phyloP scores from a whole-genome alignment of 2,329 filamentous ascomycete species.

The Cercospora citrullina region DNA sequence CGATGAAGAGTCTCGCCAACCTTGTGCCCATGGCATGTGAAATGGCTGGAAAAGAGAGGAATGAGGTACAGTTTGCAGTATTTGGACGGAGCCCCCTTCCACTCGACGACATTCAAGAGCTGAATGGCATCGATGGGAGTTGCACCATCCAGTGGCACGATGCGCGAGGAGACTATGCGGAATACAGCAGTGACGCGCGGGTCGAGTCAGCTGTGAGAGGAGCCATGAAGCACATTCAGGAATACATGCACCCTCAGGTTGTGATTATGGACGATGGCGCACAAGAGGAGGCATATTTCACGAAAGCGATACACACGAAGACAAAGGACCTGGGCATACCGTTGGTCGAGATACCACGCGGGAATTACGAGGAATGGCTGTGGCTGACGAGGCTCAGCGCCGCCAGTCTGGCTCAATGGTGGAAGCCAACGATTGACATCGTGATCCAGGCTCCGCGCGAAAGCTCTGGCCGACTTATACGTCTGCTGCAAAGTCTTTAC shows the following conservation, averaged over 20 bases:
- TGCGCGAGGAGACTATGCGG: constrained; percentile 72
- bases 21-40: constrained; percentile 82
- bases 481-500: constrained; percentile 74
- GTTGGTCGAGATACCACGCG: constrained; percentile 71
- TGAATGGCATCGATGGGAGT: constrained; percentile 74
- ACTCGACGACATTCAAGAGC: constrained; percentile 65
- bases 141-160: constrained; percentile 69
- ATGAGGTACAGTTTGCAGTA: constrained; percentile 77
- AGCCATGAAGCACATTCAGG: constrained; percentile 69
- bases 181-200: constrained; percentile 67
- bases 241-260: constrained; percentile 74
- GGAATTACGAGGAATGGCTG: constrained; percentile 61
- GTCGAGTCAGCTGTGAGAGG: constrained; percentile 64
- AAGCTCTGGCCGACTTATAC: constrained; percentile 71
- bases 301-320: constrained; percentile 59
- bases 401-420: constrained; percentile 72
- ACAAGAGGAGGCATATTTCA: constrained; percentile 69
- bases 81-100: constrained; percentile 71
- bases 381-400: constrained; percentile 82
- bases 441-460: constrained; percentile 72
- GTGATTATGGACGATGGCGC: constrained; percentile 68
- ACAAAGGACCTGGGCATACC: constrained; percentile 56
- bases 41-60: constrained; percentile 71
- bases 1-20: constrained; percentile 68
- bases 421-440: constrained; percentile 75